Conservation (phyloP, 371 early-diverging fungal genomes). For the Lichtheimia hyalospora region DNA sequence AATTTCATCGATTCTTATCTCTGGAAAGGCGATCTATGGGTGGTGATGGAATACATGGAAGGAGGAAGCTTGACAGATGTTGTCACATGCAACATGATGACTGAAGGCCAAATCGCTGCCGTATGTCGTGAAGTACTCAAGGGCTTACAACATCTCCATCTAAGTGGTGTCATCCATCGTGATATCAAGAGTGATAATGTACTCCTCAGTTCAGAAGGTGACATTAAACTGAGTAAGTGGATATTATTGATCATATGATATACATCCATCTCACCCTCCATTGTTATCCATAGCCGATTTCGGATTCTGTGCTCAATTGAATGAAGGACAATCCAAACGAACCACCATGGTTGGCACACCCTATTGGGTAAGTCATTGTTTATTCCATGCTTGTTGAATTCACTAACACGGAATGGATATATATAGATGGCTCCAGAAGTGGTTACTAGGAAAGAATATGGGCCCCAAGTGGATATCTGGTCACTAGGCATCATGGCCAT, state of each 20-base stretch:
- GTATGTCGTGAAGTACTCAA: constrained; percentile 72
- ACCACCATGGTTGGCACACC: constrained; percentile 87
- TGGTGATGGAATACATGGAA: constrained; percentile 92
- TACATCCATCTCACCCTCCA: not conserved
- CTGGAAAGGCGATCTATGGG: constrained; percentile 76
- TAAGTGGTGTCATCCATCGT: constrained; percentile 87
- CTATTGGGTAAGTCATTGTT: constrained; percentile 59
- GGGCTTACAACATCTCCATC: constrained; percentile 71
- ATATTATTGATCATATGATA: not conserved
- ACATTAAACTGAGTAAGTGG: constrained; percentile 75
- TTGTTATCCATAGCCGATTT: constrained; percentile 73
- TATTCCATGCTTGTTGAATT: too few relatives aligned
- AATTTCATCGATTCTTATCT: constrained; percentile 86
- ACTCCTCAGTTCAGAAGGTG: constrained; percentile 77
- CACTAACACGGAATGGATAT: too few relatives aligned
- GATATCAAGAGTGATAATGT: constrained; percentile 96
- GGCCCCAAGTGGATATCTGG: constrained; percentile 92
- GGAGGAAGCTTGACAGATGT: constrained; percentile 87
- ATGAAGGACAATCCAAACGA: constrained; percentile 66
- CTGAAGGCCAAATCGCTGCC: constrained; percentile 84
- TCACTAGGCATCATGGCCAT: constrained; percentile 89
- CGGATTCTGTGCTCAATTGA: constrained; percentile 86
- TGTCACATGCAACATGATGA: constrained; percentile 83
- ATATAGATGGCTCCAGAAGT: constrained; percentile 86
- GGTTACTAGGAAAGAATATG: constrained; percentile 87